Percentiles rank a stretch among this genome's conserved stretches.
Evolutionary conservation across 495 filamentous ascomycete species (phyloP).

Genomic region (Penicillium mononematosum): DNA sequence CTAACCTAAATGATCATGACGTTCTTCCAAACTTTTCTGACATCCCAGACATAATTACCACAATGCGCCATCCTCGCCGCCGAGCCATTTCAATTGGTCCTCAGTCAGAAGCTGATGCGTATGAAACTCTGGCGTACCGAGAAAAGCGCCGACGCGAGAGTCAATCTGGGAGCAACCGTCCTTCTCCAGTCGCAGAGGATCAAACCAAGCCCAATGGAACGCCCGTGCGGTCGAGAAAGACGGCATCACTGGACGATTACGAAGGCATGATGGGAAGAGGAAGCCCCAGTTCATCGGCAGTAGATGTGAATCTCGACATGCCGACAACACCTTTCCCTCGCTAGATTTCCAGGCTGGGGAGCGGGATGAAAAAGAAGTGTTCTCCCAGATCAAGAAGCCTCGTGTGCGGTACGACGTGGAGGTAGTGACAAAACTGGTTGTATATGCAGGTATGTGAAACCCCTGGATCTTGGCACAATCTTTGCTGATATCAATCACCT

Average conservation of each 20-base stretch:
- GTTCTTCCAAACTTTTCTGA: constrained; percentile 83
- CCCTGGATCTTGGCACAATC: not conserved
- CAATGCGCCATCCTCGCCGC: constrained; percentile 73
- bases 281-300: constrained; percentile 29
- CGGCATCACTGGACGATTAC: constrained; percentile 57
- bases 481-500: constrained; percentile 4
- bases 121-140: constrained; percentile 91
- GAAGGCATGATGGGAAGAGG: constrained; percentile 70
- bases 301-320: constrained; percentile 21
- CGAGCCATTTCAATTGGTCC: constrained; percentile 89
- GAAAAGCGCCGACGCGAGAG: constrained; percentile 80
- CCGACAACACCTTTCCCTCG: constrained; percentile 32
- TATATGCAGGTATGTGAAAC: constrained; percentile 74
- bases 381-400: constrained; percentile 78
- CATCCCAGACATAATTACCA: constrained; percentile 72
- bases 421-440: constrained; percentile 92
- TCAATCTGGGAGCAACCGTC: constrained; percentile 38
- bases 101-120: constrained; percentile 92
- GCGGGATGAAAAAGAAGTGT: constrained; percentile 74
- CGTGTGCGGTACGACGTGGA: constrained; percentile 96
- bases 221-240: constrained; percentile 23
- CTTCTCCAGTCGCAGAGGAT: constrained; percentile 27
- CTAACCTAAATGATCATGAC: constrained; percentile 75
- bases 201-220: constrained; percentile 21
- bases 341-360: constrained; percentile 37